A percentile compares a stretch with the other conserved stretches of the same genome.
Conservation (phyloP, 495 filamentous ascomycete genomes). For the Talaromyces stipitatus region DNA sequence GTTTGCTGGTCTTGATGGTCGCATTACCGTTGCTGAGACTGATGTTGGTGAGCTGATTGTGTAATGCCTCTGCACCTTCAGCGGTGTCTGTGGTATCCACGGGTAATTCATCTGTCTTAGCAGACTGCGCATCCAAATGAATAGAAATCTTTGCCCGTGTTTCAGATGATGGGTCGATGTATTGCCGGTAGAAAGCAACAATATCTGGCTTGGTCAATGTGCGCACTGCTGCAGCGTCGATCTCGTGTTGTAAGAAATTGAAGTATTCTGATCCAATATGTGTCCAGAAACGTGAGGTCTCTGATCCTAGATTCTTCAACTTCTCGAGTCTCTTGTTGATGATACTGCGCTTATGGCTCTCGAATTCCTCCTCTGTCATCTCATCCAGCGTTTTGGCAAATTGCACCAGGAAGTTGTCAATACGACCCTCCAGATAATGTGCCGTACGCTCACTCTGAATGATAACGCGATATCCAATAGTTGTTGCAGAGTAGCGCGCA, state of each 20-base stretch:
- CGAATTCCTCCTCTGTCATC: slow-evolving; percentile 82
- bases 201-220: slow-evolving; percentile 70
- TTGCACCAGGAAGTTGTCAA: slow-evolving; percentile 69
- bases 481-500: slow-evolving; percentile 56
- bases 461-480: slow-evolving; percentile 79
- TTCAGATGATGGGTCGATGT: slow-evolving; percentile 66
- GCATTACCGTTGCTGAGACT: slow-evolving; percentile 18
- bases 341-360: slow-evolving; percentile 81
- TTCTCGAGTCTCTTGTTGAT: slow-evolving; percentile 87
- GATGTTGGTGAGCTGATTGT: slow-evolving; percentile 35
- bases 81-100: slow-evolving; percentile 36
- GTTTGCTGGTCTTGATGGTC: slow-evolving; percentile 9
- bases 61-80: slow-evolving; percentile 32
- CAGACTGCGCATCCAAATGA: slow-evolving; percentile 69
- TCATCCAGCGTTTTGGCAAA: slow-evolving; percentile 58
- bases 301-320: slow-evolving; percentile 83
- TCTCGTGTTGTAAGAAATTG: slow-evolving; percentile 76
- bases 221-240: slow-evolving; percentile 68
- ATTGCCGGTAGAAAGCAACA: slow-evolving; percentile 68
- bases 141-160: slow-evolving; percentile 73
- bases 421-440: slow-evolving; percentile 75
- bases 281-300: slow-evolving; percentile 73
- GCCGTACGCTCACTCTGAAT: slow-evolving; percentile 89
- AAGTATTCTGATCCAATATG: slow-evolving; percentile 81
- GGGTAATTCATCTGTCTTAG: slow-evolving; percentile 10